Conservation (phyloP, 2,329 filamentous ascomycete genomes). For the Neofusicoccum cordaticola region DNA sequence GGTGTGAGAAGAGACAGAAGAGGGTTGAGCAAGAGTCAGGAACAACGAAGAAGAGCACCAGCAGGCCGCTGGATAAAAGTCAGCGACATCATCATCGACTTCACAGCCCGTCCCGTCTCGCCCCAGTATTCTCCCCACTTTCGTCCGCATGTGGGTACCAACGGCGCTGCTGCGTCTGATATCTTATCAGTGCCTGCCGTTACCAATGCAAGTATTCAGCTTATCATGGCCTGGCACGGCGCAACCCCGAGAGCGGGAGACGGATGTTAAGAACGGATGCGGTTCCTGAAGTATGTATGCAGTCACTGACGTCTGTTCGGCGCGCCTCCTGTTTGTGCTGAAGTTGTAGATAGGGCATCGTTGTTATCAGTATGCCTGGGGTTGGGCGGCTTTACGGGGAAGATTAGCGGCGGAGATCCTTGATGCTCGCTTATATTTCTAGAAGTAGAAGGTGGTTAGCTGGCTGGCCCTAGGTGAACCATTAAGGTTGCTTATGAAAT, state of each 20-base stretch:
- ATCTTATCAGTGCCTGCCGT: neutral
- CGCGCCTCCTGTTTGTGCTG: too few relatives aligned
- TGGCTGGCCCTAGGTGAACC: neutral
- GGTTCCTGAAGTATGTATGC: neutral
- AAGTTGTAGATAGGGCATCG: too few relatives aligned
- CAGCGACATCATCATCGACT: neutral
- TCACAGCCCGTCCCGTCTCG: neutral
- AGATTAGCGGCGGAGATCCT: neutral
- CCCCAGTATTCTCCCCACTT: conserved; percentile 7
- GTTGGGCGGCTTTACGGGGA: neutral
- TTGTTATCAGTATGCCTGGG: neutral
- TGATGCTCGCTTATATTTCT: neutral
- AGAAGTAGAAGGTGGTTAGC: neutral
- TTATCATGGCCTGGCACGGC: neutral
- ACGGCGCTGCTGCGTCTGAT: neutral
- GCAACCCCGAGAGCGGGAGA: too few relatives aligned
- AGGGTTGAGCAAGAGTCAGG: neutral
- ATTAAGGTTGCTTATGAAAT: too few relatives aligned
- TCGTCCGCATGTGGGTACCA: neutral
- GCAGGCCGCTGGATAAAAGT: neutral
- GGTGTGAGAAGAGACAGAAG: neutral
- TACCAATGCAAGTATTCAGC: neutral
- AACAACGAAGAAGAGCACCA: neutral
- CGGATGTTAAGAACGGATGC: neutral
- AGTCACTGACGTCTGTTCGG: too few relatives aligned